Conservation (phyloP, 192 early-diverging fungal species). For the Mycoemilia scoparia region DNA sequence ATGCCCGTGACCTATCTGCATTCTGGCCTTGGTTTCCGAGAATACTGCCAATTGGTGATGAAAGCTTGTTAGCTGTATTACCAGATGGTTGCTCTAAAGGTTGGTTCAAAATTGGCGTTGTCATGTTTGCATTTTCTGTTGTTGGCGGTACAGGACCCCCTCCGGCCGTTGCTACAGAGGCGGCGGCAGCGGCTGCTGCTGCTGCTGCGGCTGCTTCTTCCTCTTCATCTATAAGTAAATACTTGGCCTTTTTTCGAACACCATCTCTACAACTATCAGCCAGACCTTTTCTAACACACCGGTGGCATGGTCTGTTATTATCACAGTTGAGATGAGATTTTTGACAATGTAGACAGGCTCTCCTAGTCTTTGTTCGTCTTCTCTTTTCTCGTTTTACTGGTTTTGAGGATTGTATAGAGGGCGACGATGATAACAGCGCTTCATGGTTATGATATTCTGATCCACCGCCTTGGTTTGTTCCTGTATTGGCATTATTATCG, state of each 20-base stretch:
- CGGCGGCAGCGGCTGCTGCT: neutral
- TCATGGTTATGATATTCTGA: neutral
- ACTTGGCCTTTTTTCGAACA: constrained; percentile 79
- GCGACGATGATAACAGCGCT: neutral
- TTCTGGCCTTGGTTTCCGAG: too few species aligned
- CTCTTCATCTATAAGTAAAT: constrained; percentile 50
- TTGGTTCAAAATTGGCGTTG: too few species aligned
- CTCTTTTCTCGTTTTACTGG: constrained; percentile 1
- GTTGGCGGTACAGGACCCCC: constrained; percentile 1
- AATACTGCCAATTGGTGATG: too few species aligned
- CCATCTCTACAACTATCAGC: constrained; percentile 64
- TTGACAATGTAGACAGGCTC: constrained; percentile 47
- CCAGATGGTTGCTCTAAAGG: too few species aligned
- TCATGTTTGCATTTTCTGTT: neutral
- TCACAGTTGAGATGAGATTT: constrained; percentile 43
- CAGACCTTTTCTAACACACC: constrained; percentile 70
- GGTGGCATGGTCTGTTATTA: constrained; percentile 59
- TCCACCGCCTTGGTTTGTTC: neutral
- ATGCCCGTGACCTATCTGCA: too few species aligned
- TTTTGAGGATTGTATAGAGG: neutral
- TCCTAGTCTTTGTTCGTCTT: constrained; percentile 29
- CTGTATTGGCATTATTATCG: neutral
- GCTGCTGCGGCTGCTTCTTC: constrained; percentile 3
- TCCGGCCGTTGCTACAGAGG: constrained; percentile 1
- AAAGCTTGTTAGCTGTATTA: too few species aligned